phyloP scores from a whole-genome alignment of 768 basidiomycete species.

The Crepidotus variabilis region DNA sequence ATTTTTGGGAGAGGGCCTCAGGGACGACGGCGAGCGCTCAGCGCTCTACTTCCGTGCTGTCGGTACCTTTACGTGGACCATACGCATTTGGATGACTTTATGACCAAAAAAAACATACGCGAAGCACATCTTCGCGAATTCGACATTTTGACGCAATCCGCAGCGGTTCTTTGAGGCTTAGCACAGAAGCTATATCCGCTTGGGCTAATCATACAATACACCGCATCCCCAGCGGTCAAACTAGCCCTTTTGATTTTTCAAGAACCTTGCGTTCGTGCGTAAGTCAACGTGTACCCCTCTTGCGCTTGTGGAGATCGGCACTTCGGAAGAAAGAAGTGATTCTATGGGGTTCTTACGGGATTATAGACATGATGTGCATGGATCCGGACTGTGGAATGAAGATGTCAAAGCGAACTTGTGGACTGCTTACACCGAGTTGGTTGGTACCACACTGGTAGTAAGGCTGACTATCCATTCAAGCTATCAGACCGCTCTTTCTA shows the following conservation, averaged over 20 bases:
- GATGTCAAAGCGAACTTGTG: background rate
- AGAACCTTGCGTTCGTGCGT: background rate
- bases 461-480: background rate
- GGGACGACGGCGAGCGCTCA: too few relatives aligned
- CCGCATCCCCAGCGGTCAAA: background rate
- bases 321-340: background rate
- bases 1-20: too few relatives aligned
- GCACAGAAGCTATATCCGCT: background rate
- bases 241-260: background rate
- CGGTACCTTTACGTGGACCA: background rate
- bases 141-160: background rate
- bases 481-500: background rate
- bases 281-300: background rate
- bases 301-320: background rate
- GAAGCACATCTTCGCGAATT: background rate
- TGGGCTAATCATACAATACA: background rate
- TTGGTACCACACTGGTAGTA: background rate
- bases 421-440: background rate
- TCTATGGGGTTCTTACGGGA: background rate
- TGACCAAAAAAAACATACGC: background rate
- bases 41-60: constrained; percentile 10
- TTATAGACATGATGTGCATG: background rate
- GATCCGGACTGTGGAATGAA: background rate
- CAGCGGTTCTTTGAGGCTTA: background rate
- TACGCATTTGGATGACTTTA: background rate